Evolutionary conservation across 371 early-diverging fungal species (phyloP).

Genomic region (Actinomortierella wolfii): DNA sequence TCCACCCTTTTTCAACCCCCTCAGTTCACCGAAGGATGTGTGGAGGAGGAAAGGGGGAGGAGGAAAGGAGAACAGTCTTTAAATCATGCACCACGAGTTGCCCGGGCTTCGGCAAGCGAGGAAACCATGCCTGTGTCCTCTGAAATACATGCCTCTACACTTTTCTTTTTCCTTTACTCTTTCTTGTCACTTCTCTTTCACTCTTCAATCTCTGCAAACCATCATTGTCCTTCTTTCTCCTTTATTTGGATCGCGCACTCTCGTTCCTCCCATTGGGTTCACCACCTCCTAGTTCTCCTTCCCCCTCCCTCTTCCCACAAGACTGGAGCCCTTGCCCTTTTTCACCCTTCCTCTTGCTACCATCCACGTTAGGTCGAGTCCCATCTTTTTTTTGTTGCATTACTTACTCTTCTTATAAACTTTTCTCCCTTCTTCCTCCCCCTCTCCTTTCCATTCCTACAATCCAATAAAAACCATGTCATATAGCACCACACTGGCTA

Average conservation of each 20-base stretch:
- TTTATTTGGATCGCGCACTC: background rate
- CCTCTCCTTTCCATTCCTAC: background rate
- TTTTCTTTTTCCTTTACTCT: too few relatives aligned
- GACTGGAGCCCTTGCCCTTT: background rate
- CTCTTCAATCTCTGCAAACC: background rate
- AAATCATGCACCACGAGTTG: too few relatives aligned
- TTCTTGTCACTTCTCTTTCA: background rate
- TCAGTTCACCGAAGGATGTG: too few relatives aligned
- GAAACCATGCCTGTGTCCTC: too few relatives aligned
- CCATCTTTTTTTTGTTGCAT: background rate
- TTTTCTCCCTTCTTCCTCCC: constrained; percentile 1
- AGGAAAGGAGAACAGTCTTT: too few relatives aligned
- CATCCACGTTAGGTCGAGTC: background rate
- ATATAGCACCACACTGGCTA: too few relatives aligned
- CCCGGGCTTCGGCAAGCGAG: too few relatives aligned
- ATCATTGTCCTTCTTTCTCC: background rate
- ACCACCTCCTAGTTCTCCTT: background rate
- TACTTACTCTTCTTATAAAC: background rate
- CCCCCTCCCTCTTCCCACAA: constrained; percentile 2
- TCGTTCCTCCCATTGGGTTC: background rate
- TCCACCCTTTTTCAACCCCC: too few relatives aligned
- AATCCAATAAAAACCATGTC: background rate
- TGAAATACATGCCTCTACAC: too few relatives aligned
- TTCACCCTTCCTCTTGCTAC: background rate
- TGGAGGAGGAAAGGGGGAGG: too few relatives aligned